Conservation (phyloP, 108 stramenopile species). For the Stephanodiscus minutulus region DNA sequence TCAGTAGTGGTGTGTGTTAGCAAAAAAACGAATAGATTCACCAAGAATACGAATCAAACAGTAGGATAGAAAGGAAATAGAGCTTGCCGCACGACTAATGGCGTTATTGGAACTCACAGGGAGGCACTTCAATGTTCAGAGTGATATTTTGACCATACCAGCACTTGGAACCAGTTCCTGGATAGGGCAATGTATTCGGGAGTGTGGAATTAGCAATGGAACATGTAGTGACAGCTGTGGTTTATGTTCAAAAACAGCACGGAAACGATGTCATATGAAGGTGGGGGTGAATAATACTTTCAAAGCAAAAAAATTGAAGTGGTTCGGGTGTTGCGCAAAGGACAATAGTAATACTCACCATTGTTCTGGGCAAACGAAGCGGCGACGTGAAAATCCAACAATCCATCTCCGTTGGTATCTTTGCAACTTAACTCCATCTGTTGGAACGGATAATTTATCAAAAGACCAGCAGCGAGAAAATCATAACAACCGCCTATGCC, state of each 20-base stretch:
- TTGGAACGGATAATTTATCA: background rate
- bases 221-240: background rate
- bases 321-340: no score
- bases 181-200: slow-evolving; percentile 1
- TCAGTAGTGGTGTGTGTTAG: no score
- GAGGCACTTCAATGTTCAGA: slow-evolving; percentile 8
- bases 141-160: slow-evolving; percentile 9
- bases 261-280: background rate
- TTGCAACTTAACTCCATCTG: slow-evolving; percentile 8
- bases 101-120: background rate
- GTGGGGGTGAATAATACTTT: background rate
- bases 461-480: background rate
- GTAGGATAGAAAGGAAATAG: no score
- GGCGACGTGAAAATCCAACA: slow-evolving; percentile 20
- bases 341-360: slow-evolving; percentile 1
- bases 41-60: no score
- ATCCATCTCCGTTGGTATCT: slow-evolving; percentile 8
- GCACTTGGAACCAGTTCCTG: slow-evolving; percentile 12
- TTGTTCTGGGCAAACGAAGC: background rate
- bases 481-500: background rate
- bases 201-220: background rate
- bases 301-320: background rate
- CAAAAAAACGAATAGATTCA: no score
- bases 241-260: background rate
- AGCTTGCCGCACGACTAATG: no score